Percentiles rank a stretch among this genome's conserved stretches.
Conservation (phyloP, 345 rosid species). For the Citrus cavaleriei region DNA sequence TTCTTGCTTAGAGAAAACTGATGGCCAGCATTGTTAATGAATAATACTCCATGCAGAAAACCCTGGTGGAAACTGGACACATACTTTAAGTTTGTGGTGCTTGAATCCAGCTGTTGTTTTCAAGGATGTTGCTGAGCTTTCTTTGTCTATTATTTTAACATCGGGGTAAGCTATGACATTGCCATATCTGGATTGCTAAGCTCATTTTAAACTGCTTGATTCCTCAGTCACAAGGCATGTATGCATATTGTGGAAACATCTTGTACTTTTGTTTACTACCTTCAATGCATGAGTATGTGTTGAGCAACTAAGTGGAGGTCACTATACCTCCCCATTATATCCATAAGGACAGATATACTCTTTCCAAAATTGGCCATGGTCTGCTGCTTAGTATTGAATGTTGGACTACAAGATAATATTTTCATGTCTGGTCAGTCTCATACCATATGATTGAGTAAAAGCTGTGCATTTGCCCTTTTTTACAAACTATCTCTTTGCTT, state of each 20-base stretch:
- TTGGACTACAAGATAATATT: not conserved
- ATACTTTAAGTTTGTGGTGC: conserved; percentile 88
- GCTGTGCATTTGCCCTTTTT: not conserved
- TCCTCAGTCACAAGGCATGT: not conserved
- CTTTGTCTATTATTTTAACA: conserved; percentile 84
- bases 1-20: not conserved
- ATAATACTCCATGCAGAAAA: conserved; percentile 45
- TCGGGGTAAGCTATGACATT: conserved; percentile 68
- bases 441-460: not conserved
- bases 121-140: conserved; percentile 79
- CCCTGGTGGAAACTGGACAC: conserved; percentile 50
- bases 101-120: conserved; percentile 95
- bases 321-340: not conserved
- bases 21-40: not conserved
- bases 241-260: not conserved
- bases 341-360: not conserved
- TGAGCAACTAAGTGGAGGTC: not conserved
- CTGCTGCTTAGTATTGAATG: not conserved
- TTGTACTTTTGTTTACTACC: not conserved
- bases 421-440: not conserved
- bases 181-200: not conserved
- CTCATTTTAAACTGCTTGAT: conserved; percentile 2
- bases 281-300: not conserved
- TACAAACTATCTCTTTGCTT: not conserved
- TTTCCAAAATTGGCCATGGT: not conserved